Evolutionary conservation across 176 grass and related monocot genomes (phyloP).

Genomic region (Poa annua): DNA sequence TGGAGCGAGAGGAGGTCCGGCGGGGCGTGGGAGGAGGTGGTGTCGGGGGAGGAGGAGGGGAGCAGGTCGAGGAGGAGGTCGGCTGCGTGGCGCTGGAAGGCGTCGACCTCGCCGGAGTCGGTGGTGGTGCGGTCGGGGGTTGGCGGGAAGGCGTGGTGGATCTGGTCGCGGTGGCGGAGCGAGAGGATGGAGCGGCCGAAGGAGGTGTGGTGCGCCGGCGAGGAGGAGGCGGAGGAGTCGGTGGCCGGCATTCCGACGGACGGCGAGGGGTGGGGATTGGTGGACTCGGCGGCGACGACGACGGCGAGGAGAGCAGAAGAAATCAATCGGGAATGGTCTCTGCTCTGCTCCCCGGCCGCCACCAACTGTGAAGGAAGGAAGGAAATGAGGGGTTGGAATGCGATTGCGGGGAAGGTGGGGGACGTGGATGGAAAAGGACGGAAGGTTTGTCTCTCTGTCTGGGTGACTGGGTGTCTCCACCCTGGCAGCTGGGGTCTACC

Average conservation of each 20-base stretch:
- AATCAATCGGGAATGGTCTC: neutral
- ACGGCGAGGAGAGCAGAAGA: neutral
- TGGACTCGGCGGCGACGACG: neutral
- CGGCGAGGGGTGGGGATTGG: neutral
- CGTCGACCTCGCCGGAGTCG: slow-evolving; percentile 51
- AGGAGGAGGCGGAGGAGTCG: slow-evolving; percentile 57
- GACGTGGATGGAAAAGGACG: neutral
- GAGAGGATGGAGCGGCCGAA: slow-evolving; percentile 56
- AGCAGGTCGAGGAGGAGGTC: slow-evolving; percentile 57
- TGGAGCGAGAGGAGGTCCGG: slow-evolving; percentile 61
- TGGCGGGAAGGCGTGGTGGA: slow-evolving; percentile 30
- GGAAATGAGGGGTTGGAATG: neutral
- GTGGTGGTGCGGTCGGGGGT: slow-evolving; percentile 6
- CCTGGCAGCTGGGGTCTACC: neutral
- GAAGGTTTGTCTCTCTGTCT: neutral
- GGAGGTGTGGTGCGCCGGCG: slow-evolving; percentile 42
- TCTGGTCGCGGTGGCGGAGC: slow-evolving; percentile 58
- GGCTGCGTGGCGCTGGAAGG: slow-evolving; percentile 60
- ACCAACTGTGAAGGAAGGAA: neutral
- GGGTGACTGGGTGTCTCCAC: neutral
- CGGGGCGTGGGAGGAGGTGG: neutral
- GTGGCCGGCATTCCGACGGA: slow-evolving; percentile 29
- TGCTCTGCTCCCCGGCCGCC: neutral
- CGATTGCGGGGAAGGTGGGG: neutral
- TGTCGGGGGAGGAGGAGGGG: slow-evolving; percentile 10